Conservation (phyloP, 202 grass and related monocot species). For the Panicum virgatum region DNA sequence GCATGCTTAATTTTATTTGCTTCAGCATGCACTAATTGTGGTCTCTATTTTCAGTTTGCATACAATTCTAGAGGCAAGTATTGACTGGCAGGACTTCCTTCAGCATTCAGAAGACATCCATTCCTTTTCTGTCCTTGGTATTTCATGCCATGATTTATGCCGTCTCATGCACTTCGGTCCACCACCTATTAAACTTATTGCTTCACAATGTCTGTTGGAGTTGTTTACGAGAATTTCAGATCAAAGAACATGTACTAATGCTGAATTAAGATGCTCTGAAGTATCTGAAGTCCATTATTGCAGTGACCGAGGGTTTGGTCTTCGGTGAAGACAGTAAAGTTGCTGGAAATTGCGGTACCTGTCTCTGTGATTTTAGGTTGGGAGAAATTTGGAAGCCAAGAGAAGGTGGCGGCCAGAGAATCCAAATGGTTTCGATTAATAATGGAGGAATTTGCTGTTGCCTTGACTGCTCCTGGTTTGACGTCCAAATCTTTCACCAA, state of each 20-base stretch:
- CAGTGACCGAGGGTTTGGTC: constrained; percentile 75
- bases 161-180: constrained; percentile 76
- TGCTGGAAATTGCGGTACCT: constrained; percentile 69
- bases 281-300: constrained; percentile 82
- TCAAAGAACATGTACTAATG: constrained; percentile 45
- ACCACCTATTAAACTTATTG: constrained; percentile 69
- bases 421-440: constrained; percentile 85
- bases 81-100: constrained; percentile 90
- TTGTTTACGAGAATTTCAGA: constrained; percentile 72
- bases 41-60: constrained; percentile 64
- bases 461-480: constrained; percentile 84
- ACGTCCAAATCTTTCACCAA: constrained; percentile 73
- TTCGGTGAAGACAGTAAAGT: constrained; percentile 69
- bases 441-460: constrained; percentile 81
- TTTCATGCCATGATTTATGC: constrained; percentile 84
- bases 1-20: constrained; percentile 33
- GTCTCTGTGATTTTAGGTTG: constrained; percentile 74
- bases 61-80: constrained; percentile 54
- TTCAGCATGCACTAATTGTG: constrained; percentile 30
- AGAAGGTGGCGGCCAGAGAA: constrained; percentile 60
- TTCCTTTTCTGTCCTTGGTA: constrained; percentile 64
- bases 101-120: constrained; percentile 51
- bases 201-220: constrained; percentile 88
- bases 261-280: constrained; percentile 71
- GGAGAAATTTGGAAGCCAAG: constrained; percentile 59